Percentiles rank a stretch among this genome's conserved stretches.
Conservation (phyloP, 768 basidiomycete species). For the Mycena floridula region DNA sequence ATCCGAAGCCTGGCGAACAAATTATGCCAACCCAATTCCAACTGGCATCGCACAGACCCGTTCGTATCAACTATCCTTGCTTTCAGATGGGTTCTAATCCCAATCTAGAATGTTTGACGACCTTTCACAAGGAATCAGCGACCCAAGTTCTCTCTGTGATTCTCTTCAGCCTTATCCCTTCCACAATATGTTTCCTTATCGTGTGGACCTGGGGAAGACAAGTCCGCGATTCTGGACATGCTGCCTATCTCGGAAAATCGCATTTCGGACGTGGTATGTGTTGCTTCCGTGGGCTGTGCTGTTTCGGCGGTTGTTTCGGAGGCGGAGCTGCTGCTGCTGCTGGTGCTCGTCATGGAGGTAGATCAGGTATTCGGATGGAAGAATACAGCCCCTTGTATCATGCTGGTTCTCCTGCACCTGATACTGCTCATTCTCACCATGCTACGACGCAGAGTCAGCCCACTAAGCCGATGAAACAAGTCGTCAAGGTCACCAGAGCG, state of each 20-base stretch:
- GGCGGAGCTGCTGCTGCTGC: neutral
- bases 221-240: neutral
- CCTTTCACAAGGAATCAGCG: neutral
- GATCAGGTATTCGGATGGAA: neutral
- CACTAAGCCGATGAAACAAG: too few species aligned
- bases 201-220: neutral
- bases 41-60: neutral
- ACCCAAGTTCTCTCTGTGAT: neutral
- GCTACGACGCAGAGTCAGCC: neutral
- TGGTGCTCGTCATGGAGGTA: too few species aligned
- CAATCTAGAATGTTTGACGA: neutral
- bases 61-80: neutral
- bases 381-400: neutral
- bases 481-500: too few species aligned
- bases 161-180: neutral
- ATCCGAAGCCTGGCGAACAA: neutral
- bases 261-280: too few species aligned
- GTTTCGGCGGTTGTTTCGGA: too few species aligned
- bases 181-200: neutral
- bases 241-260: neutral
- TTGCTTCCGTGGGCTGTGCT: too few species aligned
- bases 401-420: neutral
- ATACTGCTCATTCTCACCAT: neutral
- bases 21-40: neutral
- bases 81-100: neutral